A percentile compares a stretch with the other conserved stretches of the same genome.
phyloP scores from a whole-genome alignment of 2,329 filamentous ascomycete genomes.

The Aspergillus proliferans region DNA sequence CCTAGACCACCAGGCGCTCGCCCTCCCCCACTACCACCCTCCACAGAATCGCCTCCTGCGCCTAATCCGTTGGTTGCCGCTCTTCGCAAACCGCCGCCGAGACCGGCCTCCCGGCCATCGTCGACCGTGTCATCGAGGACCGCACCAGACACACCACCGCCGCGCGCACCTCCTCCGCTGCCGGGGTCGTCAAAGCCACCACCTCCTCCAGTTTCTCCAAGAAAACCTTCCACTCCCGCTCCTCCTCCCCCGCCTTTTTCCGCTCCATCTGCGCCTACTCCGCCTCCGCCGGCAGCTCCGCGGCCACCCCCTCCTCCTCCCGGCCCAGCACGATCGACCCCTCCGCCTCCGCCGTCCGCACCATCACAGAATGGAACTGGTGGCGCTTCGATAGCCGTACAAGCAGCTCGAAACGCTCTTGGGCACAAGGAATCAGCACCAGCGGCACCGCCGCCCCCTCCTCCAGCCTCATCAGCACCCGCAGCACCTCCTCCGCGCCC shows the following conservation, averaged over 20 bases:
- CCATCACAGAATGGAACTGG: constrained; percentile 33
- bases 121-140: constrained; percentile 52
- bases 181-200: constrained; percentile 42
- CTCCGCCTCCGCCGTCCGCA: constrained; percentile 37
- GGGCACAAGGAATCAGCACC: constrained; percentile 39
- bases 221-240: constrained; percentile 52
- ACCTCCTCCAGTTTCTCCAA: constrained; percentile 50
- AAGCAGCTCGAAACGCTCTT: constrained; percentile 55
- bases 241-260: constrained; percentile 40
- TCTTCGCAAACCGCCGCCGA: constrained; percentile 53
- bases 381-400: constrained; percentile 49
- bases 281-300: constrained; percentile 36
- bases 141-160: constrained; percentile 32
- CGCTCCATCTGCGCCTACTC: constrained; percentile 39
- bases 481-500: constrained; percentile 42
- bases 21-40: constrained; percentile 42
- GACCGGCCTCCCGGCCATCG: constrained; percentile 49
- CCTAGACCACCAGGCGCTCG: constrained; percentile 52
- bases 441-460: constrained; percentile 38
- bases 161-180: constrained; percentile 64
- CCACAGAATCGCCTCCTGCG: constrained; percentile 43
- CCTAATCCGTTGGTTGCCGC: constrained; percentile 49
- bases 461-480: constrained; percentile 26
- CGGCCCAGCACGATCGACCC: constrained; percentile 40
- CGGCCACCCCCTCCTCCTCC: constrained; percentile 38